These are phyloP conservation scores for Alternaria ethzedia DNA, from an alignment of 2,329 filamentous ascomycete species.

Conservation along the genomic window DNA sequence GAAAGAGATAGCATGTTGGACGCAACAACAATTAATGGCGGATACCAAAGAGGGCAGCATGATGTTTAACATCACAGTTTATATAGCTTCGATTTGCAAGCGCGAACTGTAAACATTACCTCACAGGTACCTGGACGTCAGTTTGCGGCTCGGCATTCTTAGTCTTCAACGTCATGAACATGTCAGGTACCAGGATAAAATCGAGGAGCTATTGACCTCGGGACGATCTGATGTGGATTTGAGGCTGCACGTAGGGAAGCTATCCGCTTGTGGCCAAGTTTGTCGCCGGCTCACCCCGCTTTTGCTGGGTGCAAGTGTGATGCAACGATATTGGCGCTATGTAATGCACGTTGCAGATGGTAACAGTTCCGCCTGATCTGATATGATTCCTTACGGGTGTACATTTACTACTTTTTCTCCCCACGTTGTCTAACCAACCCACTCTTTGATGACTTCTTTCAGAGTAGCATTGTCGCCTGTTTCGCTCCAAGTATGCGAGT, in stretches of 20 bases:
- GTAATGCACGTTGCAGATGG: not conserved
- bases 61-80: not conserved
- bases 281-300: slow-evolving; percentile 5
- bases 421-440: slow-evolving; percentile 18
- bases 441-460: slow-evolving; percentile 34
- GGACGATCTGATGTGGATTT: slow-evolving; percentile 3
- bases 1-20: slow-evolving; percentile 8
- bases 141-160: not conserved
- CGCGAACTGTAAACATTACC: slow-evolving; percentile 14
- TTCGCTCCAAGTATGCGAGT: slow-evolving; percentile 35
- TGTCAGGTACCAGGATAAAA: slow-evolving; percentile 22
- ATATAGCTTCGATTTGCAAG: slow-evolving; percentile 8
- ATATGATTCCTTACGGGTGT: not conserved
- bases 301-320: not conserved
- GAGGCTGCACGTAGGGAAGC: slow-evolving; percentile 1
- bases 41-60: not conserved
- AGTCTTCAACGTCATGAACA: slow-evolving; percentile 33
- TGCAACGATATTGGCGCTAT: slow-evolving; percentile 2
- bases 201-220: slow-evolving; percentile 1
- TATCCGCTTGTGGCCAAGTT: slow-evolving; percentile 4
- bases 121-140: slow-evolving; percentile 1
- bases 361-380: not conserved
- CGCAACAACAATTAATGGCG: not conserved
- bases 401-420: not conserved
- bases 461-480: slow-evolving; percentile 16